Base-by-base conservation (phyloP, 2,329 filamentous ascomycete species). In the Alternaria angustiovoidea region DNA sequence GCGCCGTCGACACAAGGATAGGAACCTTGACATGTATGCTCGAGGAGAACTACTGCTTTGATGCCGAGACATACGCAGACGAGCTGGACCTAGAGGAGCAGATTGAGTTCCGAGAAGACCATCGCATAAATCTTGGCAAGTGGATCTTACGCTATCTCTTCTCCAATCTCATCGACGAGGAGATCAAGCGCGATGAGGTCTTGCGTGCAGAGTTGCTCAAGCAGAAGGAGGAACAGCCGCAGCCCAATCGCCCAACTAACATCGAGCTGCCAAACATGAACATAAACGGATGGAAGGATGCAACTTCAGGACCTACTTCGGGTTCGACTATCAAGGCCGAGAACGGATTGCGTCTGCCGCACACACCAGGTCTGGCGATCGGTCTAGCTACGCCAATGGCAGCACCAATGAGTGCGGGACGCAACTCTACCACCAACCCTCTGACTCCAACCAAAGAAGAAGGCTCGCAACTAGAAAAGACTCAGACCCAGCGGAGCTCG, bases 131-230 rank as follows among this genome's bases (percentile, higher is more conserved):
- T 73, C 88, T 98, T 46, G 95, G 95, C 8, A 97, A 96, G 83
- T 99, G 95, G 95, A 88, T 98, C 46, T 81, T 99, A 61, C 88
- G 95, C 34, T 96, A 97, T 78, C 85, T 99, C 0, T 99, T 99
- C 80, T 89, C 90, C 9, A 91, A 91, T 56, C 83, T 98, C 42
- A 91, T 99, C 54, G 91, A 96, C 62, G 94, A 97, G 76, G 92
- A 98, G 76, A 91, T 97, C 67, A 89, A 86, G 65, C 88, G 92
- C 53, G 95, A 99, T 72, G 88, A 91, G 71, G 82, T 80, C 0
- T 88, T 91, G 74, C 87, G 94, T n/a, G 83, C 87, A 44, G 85
- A 86, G 46, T 81, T 96, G 7, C 86, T 93, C 52, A 85, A 88
- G 34, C 87, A 89, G 62, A 88, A 88, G 69, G 84, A 85, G 30